Base-by-base conservation (phyloP, 305 asterid species). In the Rubia tinctorum region DNA sequence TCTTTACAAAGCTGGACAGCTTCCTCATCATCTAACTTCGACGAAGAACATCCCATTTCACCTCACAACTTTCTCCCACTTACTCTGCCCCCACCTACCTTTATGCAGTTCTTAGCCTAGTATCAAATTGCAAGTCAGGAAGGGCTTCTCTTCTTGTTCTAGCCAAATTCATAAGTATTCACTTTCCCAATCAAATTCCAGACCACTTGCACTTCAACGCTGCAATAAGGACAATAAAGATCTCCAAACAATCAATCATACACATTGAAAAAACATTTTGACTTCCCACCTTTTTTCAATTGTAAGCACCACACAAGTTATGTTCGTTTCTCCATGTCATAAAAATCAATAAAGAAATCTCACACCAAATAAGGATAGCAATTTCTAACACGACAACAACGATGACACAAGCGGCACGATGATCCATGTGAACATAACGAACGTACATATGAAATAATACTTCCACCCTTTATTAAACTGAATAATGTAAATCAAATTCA, bases 11-110 rank as follows among this genome's bases (percentile, higher is more conserved):
- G 92, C 84, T 84, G 89, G 69, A 95, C 95, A 12, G 90, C 88
- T 71, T 92, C 99, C 83, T 90, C 98, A 79, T 92, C 88, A 76
- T 95, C 99, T 87, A 95, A 81, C 81, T 92, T 95, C 27, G 99
- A 95, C 43, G 86, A 76, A 67, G 99, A 95, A 80, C 99, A 95
- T 86, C 99, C 99, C 99, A 95, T 94, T 87, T 88, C 68, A 53
- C 49, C 66, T 65, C 77, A 75, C 44, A 44, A 30, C 53, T 75
- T 69, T 74, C 40, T 74, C 63, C 55, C 60, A 60, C 56, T 71
- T 74, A 66, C 73, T 25, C 34, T 30, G 3, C 3, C 34, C 34
- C 34, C 34, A 30, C 34, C 34, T 30, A 61, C 18, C 71, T 74
- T 72, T 82, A 82, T 20, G 87, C 84, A 55, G 78, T 82, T 76